Evolutionary conservation across 805 yeast species (phyloP), one percentile per base, ranked within the genome.

Genomic region (Starmerella powellii): DNA sequence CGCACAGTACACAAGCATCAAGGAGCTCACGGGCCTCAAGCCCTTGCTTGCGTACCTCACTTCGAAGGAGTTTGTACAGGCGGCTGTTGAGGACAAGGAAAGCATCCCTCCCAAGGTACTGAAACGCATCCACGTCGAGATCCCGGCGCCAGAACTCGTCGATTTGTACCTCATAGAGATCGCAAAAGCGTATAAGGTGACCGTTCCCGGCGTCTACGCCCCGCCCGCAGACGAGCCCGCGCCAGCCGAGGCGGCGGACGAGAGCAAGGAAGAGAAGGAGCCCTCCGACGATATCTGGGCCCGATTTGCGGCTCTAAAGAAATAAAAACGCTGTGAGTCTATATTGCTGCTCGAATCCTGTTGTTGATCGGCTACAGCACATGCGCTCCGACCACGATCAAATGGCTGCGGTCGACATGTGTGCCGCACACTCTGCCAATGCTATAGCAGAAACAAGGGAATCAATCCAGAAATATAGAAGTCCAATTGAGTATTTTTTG

Each of bases 171-270:
- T 86, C 47, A 65, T 71, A 41, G 95, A 85, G 55, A 85, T 85
- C 47, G 94, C 94, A 1, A 67, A 67, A 39, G 81, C 94, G 0
- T 85, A 86, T 55, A 69, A 71, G 18, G 91, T 78, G 0, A 80
- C 85, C 1, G 86, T 75, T 53, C 75, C 83, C 26, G 78, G 75
- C 12, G 57, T 57, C 10, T 59, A 56, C 21, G 56, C 53, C 56
- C 52, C 38, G 20, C 40, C 48, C 3, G 33, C 32, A 2, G 44
- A 39, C 20, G 40, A 44, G 19, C 28, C 16, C 1, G 31, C 26
- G 16, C 23, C 15, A 8, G 31, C 18, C 17, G 37, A 41, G 32
- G 34, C 43, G 15, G 21, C 34, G 6, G 36, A 11, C 3, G 37
- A n/a, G n/a, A n/a, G n/a, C n/a, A n/a, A 28, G 15, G 42, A 13